Conservation (phyloP, 2,329 filamentous ascomycete genomes). For the Thelonectria blattea region DNA sequence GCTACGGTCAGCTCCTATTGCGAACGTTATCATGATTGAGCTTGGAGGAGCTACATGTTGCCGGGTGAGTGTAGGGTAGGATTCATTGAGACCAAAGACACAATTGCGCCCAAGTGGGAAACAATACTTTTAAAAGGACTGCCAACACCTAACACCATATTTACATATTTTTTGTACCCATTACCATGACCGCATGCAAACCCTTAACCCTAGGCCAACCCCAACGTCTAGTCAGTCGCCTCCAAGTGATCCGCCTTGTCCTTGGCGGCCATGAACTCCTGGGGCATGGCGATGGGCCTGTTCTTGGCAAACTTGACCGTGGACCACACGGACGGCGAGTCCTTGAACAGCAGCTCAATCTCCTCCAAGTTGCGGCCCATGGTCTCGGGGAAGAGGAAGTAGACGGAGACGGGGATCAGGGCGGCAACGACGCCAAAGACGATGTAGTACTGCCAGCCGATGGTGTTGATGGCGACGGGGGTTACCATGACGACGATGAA, state of each 20-base stretch:
- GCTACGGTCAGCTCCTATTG: neutral
- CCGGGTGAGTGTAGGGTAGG: neutral
- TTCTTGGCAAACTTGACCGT: constrained; percentile 47
- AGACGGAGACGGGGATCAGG: constrained; percentile 49
- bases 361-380: constrained; percentile 57
- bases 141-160: neutral
- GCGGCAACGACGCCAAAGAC: constrained; percentile 53
- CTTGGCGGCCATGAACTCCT: constrained; percentile 37
- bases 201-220: neutral
- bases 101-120: neutral
- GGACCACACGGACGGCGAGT: constrained; percentile 45
- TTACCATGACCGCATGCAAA: neutral
- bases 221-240: neutral
- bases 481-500: constrained; percentile 64
- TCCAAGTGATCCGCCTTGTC: constrained; percentile 36
- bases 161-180: neutral
- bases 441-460: constrained; percentile 53
- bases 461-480: constrained; percentile 65
- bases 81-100: neutral
- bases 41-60: neutral
- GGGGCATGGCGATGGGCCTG: constrained; percentile 41
- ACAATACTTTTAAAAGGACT: neutral
- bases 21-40: constrained; percentile 6
- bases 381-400: constrained; percentile 48
- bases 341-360: constrained; percentile 50